These are phyloP conservation scores for Taphrina confusa DNA, from an alignment of 1,139 yeast species.

Conservation along the genomic window DNA sequence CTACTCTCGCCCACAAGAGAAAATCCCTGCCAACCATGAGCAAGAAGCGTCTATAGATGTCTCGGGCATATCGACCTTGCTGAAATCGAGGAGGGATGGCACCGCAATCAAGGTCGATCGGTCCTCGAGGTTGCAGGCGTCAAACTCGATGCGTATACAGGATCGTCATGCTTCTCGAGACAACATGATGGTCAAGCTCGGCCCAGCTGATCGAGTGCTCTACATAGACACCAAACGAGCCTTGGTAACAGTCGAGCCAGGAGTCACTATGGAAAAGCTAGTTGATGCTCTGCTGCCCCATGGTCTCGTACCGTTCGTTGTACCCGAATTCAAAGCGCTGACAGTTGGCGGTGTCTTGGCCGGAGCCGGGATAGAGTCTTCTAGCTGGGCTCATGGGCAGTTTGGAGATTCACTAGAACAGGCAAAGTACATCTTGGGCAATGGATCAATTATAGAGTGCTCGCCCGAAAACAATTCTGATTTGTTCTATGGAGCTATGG, in stretches of 20 bases:
- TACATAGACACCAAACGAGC: conserved; percentile 4
- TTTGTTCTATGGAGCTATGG: conserved; percentile 15
- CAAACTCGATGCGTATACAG: conserved; percentile 5
- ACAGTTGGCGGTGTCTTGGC: conserved; percentile 23
- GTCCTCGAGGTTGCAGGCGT: not conserved
- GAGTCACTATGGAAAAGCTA: conserved; percentile 20
- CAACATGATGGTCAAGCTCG: not conserved
- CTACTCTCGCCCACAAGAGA: not conserved
- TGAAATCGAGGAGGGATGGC: not conserved
- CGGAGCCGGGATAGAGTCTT: conserved; percentile 24
- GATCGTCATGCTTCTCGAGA: not conserved
- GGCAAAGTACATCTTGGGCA: conserved; percentile 5
- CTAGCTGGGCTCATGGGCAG: conserved; percentile 21
- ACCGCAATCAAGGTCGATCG: not conserved
- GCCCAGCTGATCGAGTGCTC: conserved; percentile 14
- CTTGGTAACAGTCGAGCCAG: conserved; percentile 4
- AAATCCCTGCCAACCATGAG: not conserved
- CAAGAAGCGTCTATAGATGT: not conserved
- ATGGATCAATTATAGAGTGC: conserved; percentile 5
- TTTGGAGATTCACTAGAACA: conserved; percentile 1
- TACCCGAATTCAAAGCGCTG: conserved; percentile 21
- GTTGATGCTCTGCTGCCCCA: conserved; percentile 18
- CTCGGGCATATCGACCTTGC: not conserved
- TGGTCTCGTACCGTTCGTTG: conserved; percentile 17
- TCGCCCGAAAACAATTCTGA: not conserved